phyloP scores from a whole-genome alignment of 139 green algal genomes.

The Nannochloris sp. region DNA sequence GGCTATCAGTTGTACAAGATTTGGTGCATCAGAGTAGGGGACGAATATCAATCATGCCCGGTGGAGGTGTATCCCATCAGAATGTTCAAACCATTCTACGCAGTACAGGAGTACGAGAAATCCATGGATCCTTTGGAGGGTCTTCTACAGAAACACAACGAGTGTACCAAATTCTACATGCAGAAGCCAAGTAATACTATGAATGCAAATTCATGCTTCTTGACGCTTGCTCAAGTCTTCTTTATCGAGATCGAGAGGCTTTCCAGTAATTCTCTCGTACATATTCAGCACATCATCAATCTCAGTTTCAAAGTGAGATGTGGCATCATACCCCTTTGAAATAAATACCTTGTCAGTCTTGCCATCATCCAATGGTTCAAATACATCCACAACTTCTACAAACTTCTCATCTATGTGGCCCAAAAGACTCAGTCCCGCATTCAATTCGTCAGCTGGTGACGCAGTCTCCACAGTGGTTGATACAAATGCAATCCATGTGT shows the following conservation, averaged over 20 bases:
- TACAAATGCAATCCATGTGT: constrained; percentile 98
- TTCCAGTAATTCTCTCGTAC: constrained; percentile 91
- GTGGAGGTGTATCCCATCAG: constrained; percentile 15
- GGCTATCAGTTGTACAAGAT: constrained; percentile 4
- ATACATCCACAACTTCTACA: constrained; percentile 70
- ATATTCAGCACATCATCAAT: constrained; percentile 92
- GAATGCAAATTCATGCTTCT: not conserved
- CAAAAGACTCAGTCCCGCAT: constrained; percentile 72
- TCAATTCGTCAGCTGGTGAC: constrained; percentile 51
- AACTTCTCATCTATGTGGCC: constrained; percentile 91
- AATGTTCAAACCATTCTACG: constrained; percentile 13
- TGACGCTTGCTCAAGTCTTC: constrained; percentile 13
- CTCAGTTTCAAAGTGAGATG: constrained; percentile 96
- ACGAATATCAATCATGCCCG: constrained; percentile 21
- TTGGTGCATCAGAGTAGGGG: constrained; percentile 9
- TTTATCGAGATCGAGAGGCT: constrained; percentile 30
- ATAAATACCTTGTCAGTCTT: constrained; percentile 75
- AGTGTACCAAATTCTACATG: not conserved
- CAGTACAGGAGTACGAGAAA: constrained; percentile 15
- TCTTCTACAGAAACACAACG: not conserved
- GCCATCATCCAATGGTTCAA: constrained; percentile 68
- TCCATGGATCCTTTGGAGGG: constrained; percentile 27
- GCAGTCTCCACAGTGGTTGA: constrained; percentile 85
- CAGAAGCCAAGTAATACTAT: not conserved
- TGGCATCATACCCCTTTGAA: constrained; percentile 91